These are phyloP conservation scores for Pinus tabuliformis DNA, from an alignment of 75 land plant species.

Conservation along the genomic window DNA sequence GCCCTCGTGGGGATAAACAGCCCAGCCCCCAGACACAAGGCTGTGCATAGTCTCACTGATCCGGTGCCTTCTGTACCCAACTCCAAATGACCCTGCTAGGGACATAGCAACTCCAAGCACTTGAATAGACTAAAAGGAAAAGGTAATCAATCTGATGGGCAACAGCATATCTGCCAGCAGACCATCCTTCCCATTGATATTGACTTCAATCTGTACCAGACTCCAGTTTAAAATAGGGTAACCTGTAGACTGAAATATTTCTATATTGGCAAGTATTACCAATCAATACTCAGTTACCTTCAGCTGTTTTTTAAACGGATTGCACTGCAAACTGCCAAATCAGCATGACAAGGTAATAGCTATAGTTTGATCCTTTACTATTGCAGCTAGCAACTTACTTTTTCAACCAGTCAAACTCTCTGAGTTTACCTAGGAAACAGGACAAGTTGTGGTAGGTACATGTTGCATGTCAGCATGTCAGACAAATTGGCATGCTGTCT, in stretches of 20 bases:
- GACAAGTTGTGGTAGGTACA: too few relatives aligned
- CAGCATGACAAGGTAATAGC: not conserved
- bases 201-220: not conserved
- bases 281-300: too few relatives aligned
- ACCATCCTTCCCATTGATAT: not conserved
- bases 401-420: not conserved
- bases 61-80: not conserved
- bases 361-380: not conserved
- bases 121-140: too few relatives aligned
- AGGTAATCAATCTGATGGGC: too few relatives aligned
- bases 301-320: not conserved
- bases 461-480: too few relatives aligned
- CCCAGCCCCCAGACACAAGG: too few relatives aligned
- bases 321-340: not conserved
- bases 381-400: not conserved
- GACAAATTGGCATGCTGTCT: too few relatives aligned
- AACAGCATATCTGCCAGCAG: too few relatives aligned
- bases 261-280: not conserved
- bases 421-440: too few relatives aligned
- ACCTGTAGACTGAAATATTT: not conserved
- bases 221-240: not conserved
- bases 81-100: too few relatives aligned
- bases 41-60: not conserved
- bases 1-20: too few relatives aligned
- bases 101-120: too few relatives aligned